phyloP scores from a whole-genome alignment of 2,329 filamentous ascomycete species.

The Microsporum ferrugineum region DNA sequence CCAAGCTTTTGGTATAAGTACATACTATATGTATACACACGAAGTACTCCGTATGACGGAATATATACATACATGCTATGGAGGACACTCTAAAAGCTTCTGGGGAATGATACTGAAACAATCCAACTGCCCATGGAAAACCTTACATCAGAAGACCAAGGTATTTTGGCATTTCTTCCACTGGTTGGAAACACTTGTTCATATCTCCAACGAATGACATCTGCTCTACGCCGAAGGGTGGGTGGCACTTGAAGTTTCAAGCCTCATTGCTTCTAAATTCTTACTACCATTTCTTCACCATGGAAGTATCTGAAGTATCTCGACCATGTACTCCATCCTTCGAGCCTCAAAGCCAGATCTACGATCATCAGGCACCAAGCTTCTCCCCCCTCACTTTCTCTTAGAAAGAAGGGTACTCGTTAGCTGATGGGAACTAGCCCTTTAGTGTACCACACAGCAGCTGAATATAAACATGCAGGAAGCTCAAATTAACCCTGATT shows the following conservation, averaged over 20 bases:
- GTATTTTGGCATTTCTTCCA: not conserved
- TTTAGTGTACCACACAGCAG: not conserved
- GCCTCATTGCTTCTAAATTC: not conserved
- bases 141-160: too few relatives aligned
- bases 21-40: not conserved
- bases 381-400: not conserved
- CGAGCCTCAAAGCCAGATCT: slow-evolving; percentile 2
- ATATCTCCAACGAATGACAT: not conserved
- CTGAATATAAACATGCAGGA: not conserved
- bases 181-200: not conserved
- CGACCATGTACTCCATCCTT: not conserved
- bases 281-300: not conserved
- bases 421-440: not conserved
- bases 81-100: not conserved
- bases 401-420: not conserved
- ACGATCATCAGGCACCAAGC: slow-evolving; percentile 3
- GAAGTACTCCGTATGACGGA: not conserved
- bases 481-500: not conserved
- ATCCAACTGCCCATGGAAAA: too few relatives aligned
- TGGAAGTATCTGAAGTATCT: not conserved
- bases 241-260: not conserved
- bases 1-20: not conserved
- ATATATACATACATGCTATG: not conserved
- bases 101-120: not conserved
- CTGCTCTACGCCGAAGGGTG: not conserved